Evolutionary conservation across 257 asterid genomes (phyloP), one percentile per base, ranked within the genome.

Genomic region (Craterostigma plantagineum): DNA sequence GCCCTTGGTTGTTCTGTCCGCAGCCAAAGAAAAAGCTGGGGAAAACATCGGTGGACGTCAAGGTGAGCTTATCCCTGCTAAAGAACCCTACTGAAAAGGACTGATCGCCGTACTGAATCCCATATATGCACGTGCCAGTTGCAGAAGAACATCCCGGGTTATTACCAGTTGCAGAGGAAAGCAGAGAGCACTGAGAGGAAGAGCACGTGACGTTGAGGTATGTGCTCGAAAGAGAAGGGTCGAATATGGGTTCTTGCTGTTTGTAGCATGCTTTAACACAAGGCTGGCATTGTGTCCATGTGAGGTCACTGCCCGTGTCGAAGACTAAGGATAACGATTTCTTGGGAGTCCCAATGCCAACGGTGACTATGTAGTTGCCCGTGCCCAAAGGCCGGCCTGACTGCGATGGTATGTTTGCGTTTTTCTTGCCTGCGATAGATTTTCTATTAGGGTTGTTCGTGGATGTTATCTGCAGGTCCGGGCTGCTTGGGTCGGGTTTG

Each of bases 241-340:
- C 50, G 51, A 71, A 80, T 1, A 71, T 76, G 4, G 79, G 74
- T 3, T 77, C 76, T 14, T 63, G 61, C 33, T 84, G 96, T 10
- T 46, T 1, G 54, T 77, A 77, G 58, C 96, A 85, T 1, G 52
- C 43, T 4, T 44, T 33, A 0, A 9, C 61, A 18, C 96, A 85
- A 0, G 94, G 96, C 11, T 66, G 38, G 34, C 96, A 85, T 8
- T 81, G 96, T 0, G 94, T 81, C 96, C 96, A 85, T 3, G 96
- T 75, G 0, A 85, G 52, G 57, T 72, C 91, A 11, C 92, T 77
- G 1, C 94, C 96, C 0, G 96, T 85, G 55, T 85, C 94, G n/a
- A 85, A 68, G 5, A 72, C 33, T 11, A 85, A 60, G 0, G 76
- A 50, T 0, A 75, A 51, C 33, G 50, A 16, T 16, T 59, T 66